Percentiles rank a stretch among this genome's conserved stretches.
phyloP scores from a whole-genome alignment of 192 early-diverging fungal genomes.

The Coemansia pectinata region DNA sequence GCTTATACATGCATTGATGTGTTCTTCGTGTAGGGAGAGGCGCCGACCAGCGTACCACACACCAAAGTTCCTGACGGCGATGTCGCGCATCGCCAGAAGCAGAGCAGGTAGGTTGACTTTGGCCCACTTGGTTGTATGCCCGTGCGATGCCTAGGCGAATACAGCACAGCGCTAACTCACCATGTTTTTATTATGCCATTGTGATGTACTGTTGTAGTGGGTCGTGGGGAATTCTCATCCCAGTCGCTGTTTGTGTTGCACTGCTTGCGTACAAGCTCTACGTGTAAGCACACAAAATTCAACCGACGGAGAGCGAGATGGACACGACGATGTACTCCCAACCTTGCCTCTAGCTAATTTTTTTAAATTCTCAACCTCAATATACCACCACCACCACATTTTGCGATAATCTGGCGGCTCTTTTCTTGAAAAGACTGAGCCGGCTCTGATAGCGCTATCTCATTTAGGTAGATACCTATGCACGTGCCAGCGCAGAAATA shows the following conservation, averaged over 20 bases:
- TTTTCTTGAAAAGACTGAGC: not conserved
- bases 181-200: not conserved
- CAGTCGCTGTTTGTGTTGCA: slow-evolving; percentile 55
- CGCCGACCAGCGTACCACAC: slow-evolving; percentile 18
- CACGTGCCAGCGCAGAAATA: not conserved
- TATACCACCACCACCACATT: not conserved
- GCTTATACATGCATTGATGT: not conserved
- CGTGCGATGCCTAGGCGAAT: not conserved
- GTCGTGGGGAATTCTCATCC: slow-evolving; percentile 56
- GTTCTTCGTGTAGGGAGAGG: slow-evolving; percentile 23
- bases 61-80: slow-evolving; percentile 12
- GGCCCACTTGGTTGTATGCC: not conserved
- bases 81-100: slow-evolving; percentile 29
- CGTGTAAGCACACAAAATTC: slow-evolving; percentile 9
- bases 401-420: not conserved
- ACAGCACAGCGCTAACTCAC: not conserved
- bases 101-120: slow-evolving; percentile 41
- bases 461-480: not conserved
- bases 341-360: not conserved
- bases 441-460: slow-evolving; percentile 1
- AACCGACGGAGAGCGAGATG: not conserved
- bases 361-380: not conserved
- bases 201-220: slow-evolving; percentile 29
- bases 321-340: not conserved
- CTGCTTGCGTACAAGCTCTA: slow-evolving; percentile 60